Evolutionary conservation across 768 basidiomycete genomes (phyloP), one percentile per base, ranked within the genome.

Genomic region (Austroboletus festivus): DNA sequence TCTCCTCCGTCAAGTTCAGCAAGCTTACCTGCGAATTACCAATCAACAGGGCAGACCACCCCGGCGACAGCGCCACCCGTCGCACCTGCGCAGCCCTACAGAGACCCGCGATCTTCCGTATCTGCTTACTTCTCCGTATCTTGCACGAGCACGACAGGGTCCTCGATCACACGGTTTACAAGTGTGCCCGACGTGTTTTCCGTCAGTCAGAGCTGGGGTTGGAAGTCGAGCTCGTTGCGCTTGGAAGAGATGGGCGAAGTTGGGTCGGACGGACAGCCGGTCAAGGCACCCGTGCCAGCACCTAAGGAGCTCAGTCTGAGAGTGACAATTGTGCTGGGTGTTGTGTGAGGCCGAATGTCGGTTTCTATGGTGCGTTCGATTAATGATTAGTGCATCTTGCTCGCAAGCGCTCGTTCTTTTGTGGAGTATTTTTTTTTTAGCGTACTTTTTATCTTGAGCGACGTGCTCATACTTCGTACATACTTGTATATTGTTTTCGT

Each of bases 171-270:
- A 44, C 76, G 83, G 33, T 95, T 95, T 64, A 80, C 84, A 41
- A 93, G 89, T 54, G 79, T 85, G 3, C 93, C 93, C 1, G 93
- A 96, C 60, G 75, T 79, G 38, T 95, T 96, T 62, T 76, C 83
- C 23, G 75, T 92, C 38, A 82, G 83, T 51, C 90, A 93, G 73
- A 90, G 87, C 53, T 95, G 92, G 93, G 93, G 93, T 0, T 94
- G 93, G 93, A 93, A 92, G 70, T 78, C 76, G 45, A 76, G 74
- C 49, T 77, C 78, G 18, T 61, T 84, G 42, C 62, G 75, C 15
- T 74, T 73, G 18, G 79, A 82, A 45, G 80, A 63, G 47, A 73
- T 77, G 57, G 59, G 72, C 51, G 59, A 80, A 42, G 68, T 68
- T 15, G 62, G 66, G 30, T 63, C 72, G 15, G 61, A 65, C 50